Conservation (phyloP, 2,329 filamentous ascomycete species). For the Aspergillus fumigatiaffinis region DNA sequence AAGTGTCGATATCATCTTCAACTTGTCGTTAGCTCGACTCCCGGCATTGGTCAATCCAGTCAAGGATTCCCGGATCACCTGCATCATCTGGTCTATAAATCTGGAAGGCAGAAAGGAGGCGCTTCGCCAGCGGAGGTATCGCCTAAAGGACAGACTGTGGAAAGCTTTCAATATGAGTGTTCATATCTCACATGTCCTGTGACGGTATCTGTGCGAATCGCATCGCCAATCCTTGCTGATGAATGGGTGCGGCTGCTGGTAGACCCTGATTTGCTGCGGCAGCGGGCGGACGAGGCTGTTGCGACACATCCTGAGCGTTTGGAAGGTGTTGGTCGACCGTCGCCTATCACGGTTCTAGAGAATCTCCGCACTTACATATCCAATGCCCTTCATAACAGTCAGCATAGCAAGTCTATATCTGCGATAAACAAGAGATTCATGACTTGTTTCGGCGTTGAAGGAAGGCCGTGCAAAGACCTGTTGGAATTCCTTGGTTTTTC, state of each 20-base stretch:
- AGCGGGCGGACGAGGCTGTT: constrained; percentile 52
- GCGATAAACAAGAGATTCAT: constrained; percentile 62
- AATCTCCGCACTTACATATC: constrained; percentile 58
- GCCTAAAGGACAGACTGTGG: constrained; percentile 32
- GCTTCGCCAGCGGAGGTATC: constrained; percentile 19
- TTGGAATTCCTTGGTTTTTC: constrained; percentile 58
- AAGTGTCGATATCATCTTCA: constrained; percentile 61
- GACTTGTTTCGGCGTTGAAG: constrained; percentile 58
- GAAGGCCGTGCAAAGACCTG: constrained; percentile 50
- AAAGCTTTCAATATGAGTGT: constrained; percentile 55
- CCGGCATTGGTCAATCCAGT: constrained; percentile 41
- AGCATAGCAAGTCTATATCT: constrained; percentile 53
- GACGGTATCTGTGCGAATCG: constrained; percentile 50
- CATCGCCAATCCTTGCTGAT: constrained; percentile 49
- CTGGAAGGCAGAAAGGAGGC: constrained; percentile 29
- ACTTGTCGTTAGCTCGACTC: constrained; percentile 51
- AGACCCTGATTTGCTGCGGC: constrained; percentile 49
- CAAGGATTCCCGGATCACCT: constrained; percentile 51
- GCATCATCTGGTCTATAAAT: constrained; percentile 56
- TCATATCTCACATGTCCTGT: constrained; percentile 56
- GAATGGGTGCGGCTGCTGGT: constrained; percentile 51
- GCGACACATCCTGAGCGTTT: constrained; percentile 50
- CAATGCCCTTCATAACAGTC: constrained; percentile 52
- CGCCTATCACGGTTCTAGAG: constrained; percentile 52
- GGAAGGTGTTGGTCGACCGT: constrained; percentile 49